Conservation (phyloP, 1,284 basidiomycete genomes). For the Leccinum subrobustum region DNA sequence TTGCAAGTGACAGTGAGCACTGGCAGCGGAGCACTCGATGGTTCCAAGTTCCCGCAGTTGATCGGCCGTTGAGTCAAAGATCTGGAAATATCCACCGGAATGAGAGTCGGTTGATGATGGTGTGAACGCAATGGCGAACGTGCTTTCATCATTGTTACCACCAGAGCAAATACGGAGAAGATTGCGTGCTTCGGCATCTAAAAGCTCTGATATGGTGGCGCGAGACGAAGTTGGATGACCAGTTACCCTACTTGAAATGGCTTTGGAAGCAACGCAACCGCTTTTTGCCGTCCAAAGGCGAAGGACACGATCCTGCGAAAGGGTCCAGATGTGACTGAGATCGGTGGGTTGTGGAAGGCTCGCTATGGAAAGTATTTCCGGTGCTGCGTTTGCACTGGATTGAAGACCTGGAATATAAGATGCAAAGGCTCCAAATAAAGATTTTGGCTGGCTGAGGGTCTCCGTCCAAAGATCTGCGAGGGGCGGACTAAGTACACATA, state of each 20-base stretch:
- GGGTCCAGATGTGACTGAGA: slow-evolving; percentile 72
- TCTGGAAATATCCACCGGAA: slow-evolving; percentile 70
- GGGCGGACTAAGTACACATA: slow-evolving; percentile 8
- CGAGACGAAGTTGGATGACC: slow-evolving; percentile 23
- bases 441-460: slow-evolving; percentile 55
- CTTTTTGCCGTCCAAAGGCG: slow-evolving; percentile 78
- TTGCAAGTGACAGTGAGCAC: slow-evolving; percentile 67
- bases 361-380: slow-evolving; percentile 65
- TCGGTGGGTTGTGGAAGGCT: slow-evolving; percentile 72
- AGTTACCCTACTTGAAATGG: slow-evolving; percentile 37
- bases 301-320: slow-evolving; percentile 85
- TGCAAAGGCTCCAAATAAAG: slow-evolving; percentile 62
- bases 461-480: slow-evolving; percentile 66
- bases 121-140: slow-evolving; percentile 59
- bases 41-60: slow-evolving; percentile 53
- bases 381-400: slow-evolving; percentile 42
- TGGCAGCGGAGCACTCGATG: slow-evolving; percentile 58
- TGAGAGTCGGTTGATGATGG: slow-evolving; percentile 59
- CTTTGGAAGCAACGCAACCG: slow-evolving; percentile 64
- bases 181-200: slow-evolving; percentile 58
- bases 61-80: slow-evolving; percentile 54
- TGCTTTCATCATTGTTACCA: slow-evolving; percentile 41
- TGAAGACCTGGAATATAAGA: slow-evolving; percentile 62
- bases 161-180: slow-evolving; percentile 57
- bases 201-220: slow-evolving; percentile 43